Evolutionary conservation across 352 stramenopile species (phyloP), one percentile per base, ranked within the genome.

Genomic region (Phytophthora nicotianae): DNA sequence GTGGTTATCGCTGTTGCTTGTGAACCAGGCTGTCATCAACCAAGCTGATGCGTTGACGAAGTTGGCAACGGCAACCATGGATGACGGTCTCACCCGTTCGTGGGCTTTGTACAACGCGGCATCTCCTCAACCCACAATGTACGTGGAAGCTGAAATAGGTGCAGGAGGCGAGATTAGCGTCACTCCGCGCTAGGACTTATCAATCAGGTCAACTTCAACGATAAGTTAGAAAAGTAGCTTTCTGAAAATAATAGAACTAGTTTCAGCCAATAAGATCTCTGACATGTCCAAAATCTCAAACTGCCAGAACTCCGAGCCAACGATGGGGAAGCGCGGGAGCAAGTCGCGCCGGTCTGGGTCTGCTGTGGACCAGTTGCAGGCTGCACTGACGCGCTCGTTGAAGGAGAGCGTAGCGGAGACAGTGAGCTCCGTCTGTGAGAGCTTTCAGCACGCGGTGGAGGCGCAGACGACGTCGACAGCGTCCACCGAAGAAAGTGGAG

Each of bases 371-470:
- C 56, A 74, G 45, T 48, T 89, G 19, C 64, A 69, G 52, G 63
- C 32, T 35, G 56, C 75, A 37, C 69, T 89, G 16, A 65, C 74
- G 20, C 72, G 62, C 21, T 75, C 77, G 37, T 70, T 90, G 14
- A 69, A 73, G 48, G 63, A 74, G 32, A 80, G 67, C 16, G 67
- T 88, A n/a, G 68, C 57, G 20, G 70, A 86, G 51, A 79, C 79
- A 21, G 74, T 91, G 21, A 66, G 65, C 33, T 74, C 65, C 33
- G 74, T 88, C 33, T 89, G 77, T 38, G 64, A 70, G 50, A 74
- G 74, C 37, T 85, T 82, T 53, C 50, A 77, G 40, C 20, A 59
- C 7, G 54, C 59, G 27, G 38, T 70, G 50, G 50, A 53, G 17
- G 35, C 49, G 43, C 50, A 50, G 35, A 60, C 51, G 50, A 13